phyloP scores from a whole-genome alignment of 805 yeast species.

The Saturnispora gosingensis region DNA sequence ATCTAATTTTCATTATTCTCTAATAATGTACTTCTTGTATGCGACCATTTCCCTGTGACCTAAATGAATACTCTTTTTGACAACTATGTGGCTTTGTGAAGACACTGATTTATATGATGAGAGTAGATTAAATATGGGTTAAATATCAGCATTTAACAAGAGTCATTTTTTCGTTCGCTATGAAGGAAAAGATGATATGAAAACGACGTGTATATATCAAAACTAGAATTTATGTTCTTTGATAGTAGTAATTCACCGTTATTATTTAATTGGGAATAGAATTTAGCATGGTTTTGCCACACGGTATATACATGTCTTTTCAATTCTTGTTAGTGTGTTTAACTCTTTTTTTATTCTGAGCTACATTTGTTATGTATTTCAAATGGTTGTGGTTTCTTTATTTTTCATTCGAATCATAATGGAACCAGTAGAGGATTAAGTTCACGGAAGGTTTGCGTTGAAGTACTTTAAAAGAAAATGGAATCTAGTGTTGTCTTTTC shows the following conservation, averaged over 20 bases:
- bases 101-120: not conserved
- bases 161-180: not conserved
- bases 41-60: constrained; percentile 1
- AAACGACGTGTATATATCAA: constrained; percentile 1
- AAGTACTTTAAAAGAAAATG: not conserved
- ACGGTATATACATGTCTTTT: constrained; percentile 8
- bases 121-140: not conserved
- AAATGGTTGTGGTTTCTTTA: not conserved
- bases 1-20: constrained; percentile 4
- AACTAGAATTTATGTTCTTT: not conserved
- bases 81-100: not conserved
- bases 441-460: constrained; percentile 12
- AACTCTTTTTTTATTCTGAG: constrained; percentile 4
- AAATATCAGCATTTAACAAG: not conserved
- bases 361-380: not conserved
- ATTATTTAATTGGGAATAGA: not conserved
- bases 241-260: not conserved
- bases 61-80: not conserved
- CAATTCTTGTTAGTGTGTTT: constrained; percentile 1
- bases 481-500: not conserved
- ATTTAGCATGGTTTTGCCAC: not conserved
- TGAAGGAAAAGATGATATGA: not conserved
- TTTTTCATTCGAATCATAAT: too few relatives aligned
- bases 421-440: constrained; percentile 18
- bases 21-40: not conserved